These are phyloP conservation scores for Xylaria sp. DNA, from an alignment of 495 filamentous ascomycete species.

Conservation along the genomic window DNA sequence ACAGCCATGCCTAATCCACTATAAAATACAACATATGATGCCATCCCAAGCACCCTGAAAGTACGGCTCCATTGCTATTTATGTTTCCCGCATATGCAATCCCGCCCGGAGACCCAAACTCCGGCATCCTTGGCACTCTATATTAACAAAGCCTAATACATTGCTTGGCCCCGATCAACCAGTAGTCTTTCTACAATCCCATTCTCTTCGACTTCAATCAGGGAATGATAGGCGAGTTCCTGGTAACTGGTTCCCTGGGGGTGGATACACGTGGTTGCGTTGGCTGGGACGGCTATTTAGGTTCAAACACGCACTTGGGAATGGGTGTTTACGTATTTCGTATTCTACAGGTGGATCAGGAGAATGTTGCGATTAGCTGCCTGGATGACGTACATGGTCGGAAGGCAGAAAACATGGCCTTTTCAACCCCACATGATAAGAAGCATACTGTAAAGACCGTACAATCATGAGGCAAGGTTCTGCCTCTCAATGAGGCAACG, in stretches of 20 bases:
- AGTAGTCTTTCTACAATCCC: background rate
- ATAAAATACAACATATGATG: constrained; percentile 5
- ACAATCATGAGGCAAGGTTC: no score
- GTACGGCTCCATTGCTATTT: background rate
- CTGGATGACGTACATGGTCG: background rate
- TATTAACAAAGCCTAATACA: background rate
- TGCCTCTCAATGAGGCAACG: background rate
- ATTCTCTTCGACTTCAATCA: background rate
- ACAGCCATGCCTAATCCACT: background rate
- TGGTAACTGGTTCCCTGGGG: background rate
- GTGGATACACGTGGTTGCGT: background rate
- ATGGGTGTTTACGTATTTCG: background rate
- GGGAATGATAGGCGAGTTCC: background rate
- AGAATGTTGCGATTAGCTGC: background rate
- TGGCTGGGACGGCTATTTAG: background rate
- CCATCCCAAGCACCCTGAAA: background rate
- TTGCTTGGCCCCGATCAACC: background rate
- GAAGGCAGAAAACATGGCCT: background rate
- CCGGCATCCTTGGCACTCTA: constrained; percentile 19
- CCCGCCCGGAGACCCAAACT: background rate
- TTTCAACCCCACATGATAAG: background rate
- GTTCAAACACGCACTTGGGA: background rate
- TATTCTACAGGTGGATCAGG: background rate
- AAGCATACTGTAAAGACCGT: background rate
- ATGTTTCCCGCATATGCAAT: background rate